Evolutionary conservation across 2,329 filamentous ascomycete genomes (phyloP).

Genomic region (Penicillium sp.): DNA sequence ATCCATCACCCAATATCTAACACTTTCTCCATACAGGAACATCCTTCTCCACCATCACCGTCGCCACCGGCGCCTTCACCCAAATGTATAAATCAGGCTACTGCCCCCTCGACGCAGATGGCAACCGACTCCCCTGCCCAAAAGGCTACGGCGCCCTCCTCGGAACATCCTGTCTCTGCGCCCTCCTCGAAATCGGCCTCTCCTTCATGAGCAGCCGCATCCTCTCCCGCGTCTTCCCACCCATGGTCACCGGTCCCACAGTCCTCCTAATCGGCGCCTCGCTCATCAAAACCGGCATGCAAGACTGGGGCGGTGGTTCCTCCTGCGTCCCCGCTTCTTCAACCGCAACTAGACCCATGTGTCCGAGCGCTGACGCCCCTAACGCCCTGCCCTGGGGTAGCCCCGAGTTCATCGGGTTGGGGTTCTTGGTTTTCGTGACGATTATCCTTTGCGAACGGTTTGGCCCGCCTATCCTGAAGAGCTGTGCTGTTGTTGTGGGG

Average conservation of each 20-base stretch:
- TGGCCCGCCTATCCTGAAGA: conserved; percentile 73
- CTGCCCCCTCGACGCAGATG: conserved; percentile 63
- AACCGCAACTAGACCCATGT: conserved; percentile 61
- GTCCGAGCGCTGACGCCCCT: conserved; percentile 64
- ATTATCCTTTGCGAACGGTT: conserved; percentile 74
- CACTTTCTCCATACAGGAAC: conserved; percentile 49
- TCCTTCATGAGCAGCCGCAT: conserved; percentile 67
- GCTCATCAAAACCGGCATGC: conserved; percentile 66
- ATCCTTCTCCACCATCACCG: conserved; percentile 70
- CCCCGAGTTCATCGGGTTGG: conserved; percentile 70
- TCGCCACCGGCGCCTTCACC: conserved; percentile 65
- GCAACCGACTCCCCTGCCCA: conserved; percentile 66
- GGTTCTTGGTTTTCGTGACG: conserved; percentile 70
- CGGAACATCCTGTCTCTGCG: conserved; percentile 59
- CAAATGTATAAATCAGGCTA: conserved; percentile 71
- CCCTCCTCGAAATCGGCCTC: conserved; percentile 65
- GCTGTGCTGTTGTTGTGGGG: conserved; percentile 68
- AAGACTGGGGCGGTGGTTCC: conserved; percentile 72
- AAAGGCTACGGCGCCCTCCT: conserved; percentile 70
- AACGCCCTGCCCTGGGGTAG: conserved; percentile 67
- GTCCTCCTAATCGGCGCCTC: conserved; percentile 71
- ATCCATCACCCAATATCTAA: not conserved
- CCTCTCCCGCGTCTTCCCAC: conserved; percentile 69
- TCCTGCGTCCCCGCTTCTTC: conserved; percentile 46
- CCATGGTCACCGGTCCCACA: conserved; percentile 71